A percentile compares a stretch with the other conserved stretches of the same genome.
These are phyloP conservation scores for Rhodotorula babjevae DNA, from an alignment of 768 basidiomycete species.

Conservation along the genomic window DNA sequence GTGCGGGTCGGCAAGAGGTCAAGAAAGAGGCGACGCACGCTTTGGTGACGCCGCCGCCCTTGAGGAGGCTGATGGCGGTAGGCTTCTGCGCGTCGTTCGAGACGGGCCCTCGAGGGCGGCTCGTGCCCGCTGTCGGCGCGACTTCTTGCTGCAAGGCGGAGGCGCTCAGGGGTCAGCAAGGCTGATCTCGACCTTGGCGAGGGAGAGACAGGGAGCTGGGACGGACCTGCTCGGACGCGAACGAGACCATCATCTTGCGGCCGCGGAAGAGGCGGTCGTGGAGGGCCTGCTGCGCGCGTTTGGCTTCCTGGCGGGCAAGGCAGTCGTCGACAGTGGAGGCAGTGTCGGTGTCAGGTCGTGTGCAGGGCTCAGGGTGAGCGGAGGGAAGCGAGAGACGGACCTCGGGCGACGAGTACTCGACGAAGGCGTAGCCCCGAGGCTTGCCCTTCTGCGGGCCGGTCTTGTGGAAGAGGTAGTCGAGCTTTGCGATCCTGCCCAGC, in stretches of 20 bases:
- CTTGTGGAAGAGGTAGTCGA: conserved; percentile 96
- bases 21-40: conserved; percentile 48
- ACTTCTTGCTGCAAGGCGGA: not conserved
- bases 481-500: conserved; percentile 83
- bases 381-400: conserved; percentile 55
- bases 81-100: conserved; percentile 60
- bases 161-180: not conserved
- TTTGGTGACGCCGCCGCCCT: conserved; percentile 59
- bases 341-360: not conserved
- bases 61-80: conserved; percentile 82
- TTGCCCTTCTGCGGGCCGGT: conserved; percentile 80
- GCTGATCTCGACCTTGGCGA: not conserved
- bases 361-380: too few relatives aligned
- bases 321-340: not conserved
- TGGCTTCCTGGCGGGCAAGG: conserved; percentile 64
- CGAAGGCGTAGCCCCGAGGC: conserved; percentile 89
- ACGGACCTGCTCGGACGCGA: conserved; percentile 68
- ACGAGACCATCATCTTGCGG: conserved; percentile 82
- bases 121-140: not conserved
- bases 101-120: conserved; percentile 21
- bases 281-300: conserved; percentile 65
- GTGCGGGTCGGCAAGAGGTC: not conserved
- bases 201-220: conserved; percentile 45
- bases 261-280: conserved; percentile 80
- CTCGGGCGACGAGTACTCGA: conserved; percentile 73